Conservation (phyloP, 140 eudicot species). For the Senecio squalidus region DNA sequence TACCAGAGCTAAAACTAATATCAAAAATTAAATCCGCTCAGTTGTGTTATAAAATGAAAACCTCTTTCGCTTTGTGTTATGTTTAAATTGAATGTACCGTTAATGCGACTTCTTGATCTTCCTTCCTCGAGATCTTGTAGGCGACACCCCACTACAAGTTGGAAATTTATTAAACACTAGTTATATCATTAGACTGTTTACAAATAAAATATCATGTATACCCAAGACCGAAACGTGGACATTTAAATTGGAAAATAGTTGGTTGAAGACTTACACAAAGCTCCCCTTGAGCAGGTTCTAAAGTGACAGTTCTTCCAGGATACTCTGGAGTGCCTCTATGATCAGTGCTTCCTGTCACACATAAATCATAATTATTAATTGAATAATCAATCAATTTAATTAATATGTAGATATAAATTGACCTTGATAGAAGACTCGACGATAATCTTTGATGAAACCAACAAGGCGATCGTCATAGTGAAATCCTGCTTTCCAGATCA, state of each 20-base stretch:
- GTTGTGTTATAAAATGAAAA: too few species aligned
- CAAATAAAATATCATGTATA: too few species aligned
- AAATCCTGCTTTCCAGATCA: conserved; percentile 96
- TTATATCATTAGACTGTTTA: too few species aligned
- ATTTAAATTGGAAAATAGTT: too few species aligned
- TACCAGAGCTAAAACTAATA: too few species aligned
- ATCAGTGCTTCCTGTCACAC: conserved; percentile 87
- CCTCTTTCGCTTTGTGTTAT: too few species aligned
- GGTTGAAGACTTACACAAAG: conserved; percentile 46
- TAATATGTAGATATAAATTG: too few species aligned
- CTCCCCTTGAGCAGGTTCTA: conserved; percentile 73
- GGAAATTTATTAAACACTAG: conserved; percentile 4
- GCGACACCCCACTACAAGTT: conserved; percentile 83
- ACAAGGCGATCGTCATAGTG: conserved; percentile 68
- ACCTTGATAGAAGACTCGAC: conserved; percentile 98
- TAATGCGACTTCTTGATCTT: conserved; percentile 66
- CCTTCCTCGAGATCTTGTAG: conserved; percentile 66
- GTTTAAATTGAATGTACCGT: too few species aligned
- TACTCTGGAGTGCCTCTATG: conserved; percentile 93
- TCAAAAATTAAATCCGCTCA: too few species aligned
- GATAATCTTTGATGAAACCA: conserved; percentile 89
- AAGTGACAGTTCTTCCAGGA: conserved; percentile 96
- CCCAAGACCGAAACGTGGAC: too few species aligned
- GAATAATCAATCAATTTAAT: neutral
- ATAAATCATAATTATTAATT: neutral